Conservation (phyloP, 768 basidiomycete genomes). For the Pholiota microspora region DNA sequence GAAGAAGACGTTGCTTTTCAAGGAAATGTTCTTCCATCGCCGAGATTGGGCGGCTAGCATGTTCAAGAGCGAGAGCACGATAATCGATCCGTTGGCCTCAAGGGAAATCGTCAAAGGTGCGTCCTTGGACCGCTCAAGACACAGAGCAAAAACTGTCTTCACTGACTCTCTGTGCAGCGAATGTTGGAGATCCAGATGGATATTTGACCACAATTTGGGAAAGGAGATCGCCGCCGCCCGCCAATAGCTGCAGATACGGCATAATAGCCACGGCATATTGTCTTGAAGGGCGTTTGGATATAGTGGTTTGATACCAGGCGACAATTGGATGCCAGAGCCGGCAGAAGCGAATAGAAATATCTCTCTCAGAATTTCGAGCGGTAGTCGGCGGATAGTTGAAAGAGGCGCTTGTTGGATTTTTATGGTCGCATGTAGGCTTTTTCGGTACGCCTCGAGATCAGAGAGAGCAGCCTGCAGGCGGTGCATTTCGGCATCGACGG, state of each 20-base stretch:
- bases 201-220: conserved; percentile 22
- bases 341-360: conserved; percentile 21
- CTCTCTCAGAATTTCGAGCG: conserved; percentile 22
- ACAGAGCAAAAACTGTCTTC: conserved; percentile 18
- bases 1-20: conserved; percentile 13
- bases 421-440: conserved; percentile 6
- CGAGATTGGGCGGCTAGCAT: conserved; percentile 14
- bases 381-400: conserved; percentile 21
- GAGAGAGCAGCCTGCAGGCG: conserved; percentile 12
- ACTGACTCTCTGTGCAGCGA: background rate
- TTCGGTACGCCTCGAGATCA: conserved; percentile 11
- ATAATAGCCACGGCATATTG: conserved; percentile 21
- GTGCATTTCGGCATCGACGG: conserved; percentile 16
- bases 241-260: conserved; percentile 27
- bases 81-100: background rate
- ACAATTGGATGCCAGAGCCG: conserved; percentile 15
- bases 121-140: conserved; percentile 19
- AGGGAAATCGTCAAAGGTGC: conserved; percentile 19
- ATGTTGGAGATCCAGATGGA: conserved; percentile 15
- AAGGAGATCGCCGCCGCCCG: conserved; percentile 20
- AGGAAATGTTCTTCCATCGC: conserved; percentile 20
- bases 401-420: conserved; percentile 15
- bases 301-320: background rate
- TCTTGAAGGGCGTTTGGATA: background rate
- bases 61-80: conserved; percentile 6